A percentile compares a stretch with the other conserved stretches of the same genome.
phyloP scores from a whole-genome alignment of 2,329 filamentous ascomycete species.

The Sporothrix brasiliensis region DNA sequence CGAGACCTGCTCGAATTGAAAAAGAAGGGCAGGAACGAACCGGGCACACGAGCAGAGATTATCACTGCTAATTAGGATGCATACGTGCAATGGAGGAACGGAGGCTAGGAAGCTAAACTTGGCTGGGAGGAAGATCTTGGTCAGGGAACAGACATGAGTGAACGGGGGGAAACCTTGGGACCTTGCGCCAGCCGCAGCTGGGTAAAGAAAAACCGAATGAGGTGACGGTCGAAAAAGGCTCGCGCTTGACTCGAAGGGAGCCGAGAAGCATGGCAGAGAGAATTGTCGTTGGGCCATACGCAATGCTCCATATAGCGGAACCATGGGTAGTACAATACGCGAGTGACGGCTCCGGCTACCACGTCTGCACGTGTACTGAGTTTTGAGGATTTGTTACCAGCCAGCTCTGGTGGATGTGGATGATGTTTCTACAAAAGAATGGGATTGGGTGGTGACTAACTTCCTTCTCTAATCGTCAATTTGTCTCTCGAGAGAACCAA shows the following conservation, averaged over 20 bases:
- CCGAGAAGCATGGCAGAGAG: slow-evolving; percentile 13
- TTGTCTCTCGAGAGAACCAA: slow-evolving; percentile 4
- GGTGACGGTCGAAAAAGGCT: neutral
- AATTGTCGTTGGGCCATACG: neutral
- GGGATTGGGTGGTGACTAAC: neutral
- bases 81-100: slow-evolving; percentile 10
- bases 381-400: neutral
- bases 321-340: neutral
- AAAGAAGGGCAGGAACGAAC: slow-evolving; percentile 4
- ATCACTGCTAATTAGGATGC: slow-evolving; percentile 13
- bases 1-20: slow-evolving; percentile 4
- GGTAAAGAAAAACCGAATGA: slow-evolving; percentile 6
- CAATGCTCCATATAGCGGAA: slow-evolving; percentile 15
- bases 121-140: slow-evolving; percentile 14
- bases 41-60: slow-evolving; percentile 25
- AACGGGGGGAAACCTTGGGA: neutral
- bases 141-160: slow-evolving; percentile 8
- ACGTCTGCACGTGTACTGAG: neutral
- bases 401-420: slow-evolving; percentile 10
- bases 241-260: slow-evolving; percentile 10
- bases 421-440: neutral
- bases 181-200: neutral
- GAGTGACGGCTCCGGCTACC: neutral
- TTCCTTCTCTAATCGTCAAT: neutral
- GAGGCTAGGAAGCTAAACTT: slow-evolving; percentile 24